phyloP scores from a whole-genome alignment of 1,139 yeast genomes.

The Pneumocystis jirovecii region DNA sequence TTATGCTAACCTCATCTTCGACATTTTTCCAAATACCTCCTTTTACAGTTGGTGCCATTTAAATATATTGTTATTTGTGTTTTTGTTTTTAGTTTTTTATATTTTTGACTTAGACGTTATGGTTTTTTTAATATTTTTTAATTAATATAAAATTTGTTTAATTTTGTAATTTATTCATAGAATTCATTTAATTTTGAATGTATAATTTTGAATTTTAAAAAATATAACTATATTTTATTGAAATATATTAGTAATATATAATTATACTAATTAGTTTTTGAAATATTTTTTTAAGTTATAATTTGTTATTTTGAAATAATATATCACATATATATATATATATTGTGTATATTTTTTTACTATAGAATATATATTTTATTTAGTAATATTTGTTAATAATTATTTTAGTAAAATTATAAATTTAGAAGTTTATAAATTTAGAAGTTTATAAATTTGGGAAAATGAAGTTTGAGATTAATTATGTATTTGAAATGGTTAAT shows the following conservation, averaged over 20 bases:
- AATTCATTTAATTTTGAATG: too few relatives aligned
- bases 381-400: too few relatives aligned
- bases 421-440: too few relatives aligned
- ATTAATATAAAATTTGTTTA: too few relatives aligned
- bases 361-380: too few relatives aligned
- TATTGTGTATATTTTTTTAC: not conserved
- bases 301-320: not conserved
- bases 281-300: not conserved
- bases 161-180: too few relatives aligned
- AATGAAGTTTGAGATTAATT: too few relatives aligned
- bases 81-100: not conserved
- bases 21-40: slow-evolving; percentile 14
- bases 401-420: too few relatives aligned
- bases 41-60: not conserved
- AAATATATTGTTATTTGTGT: not conserved
- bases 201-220: not conserved
- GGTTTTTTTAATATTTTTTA: not conserved
- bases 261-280: not conserved
- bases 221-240: not conserved
- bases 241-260: not conserved
- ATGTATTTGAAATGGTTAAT: not conserved
- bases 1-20: slow-evolving; percentile 5
- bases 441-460: not conserved
- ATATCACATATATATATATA: not conserved
- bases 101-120: not conserved